Evolutionary conservation across 2,329 filamentous ascomycete genomes (phyloP).

Genomic region (Aureobasidium zeae): DNA sequence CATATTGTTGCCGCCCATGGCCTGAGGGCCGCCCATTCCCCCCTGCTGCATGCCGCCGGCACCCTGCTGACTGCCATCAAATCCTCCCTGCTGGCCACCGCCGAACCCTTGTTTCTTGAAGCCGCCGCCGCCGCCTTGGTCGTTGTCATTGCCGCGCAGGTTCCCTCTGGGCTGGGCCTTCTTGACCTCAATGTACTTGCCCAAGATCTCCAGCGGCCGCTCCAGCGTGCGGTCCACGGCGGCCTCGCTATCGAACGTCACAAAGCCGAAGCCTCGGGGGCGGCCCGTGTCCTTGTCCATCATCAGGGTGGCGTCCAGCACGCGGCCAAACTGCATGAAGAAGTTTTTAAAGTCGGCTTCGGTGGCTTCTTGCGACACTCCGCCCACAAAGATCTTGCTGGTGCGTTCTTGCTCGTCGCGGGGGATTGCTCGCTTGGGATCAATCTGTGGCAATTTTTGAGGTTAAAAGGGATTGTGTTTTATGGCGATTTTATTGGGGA

Average conservation of each 20-base stretch:
- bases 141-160: conserved; percentile 79
- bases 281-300: conserved; percentile 99
- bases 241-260: conserved; percentile 92
- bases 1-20: conserved; percentile 49
- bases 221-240: conserved; percentile 87
- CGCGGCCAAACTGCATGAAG: conserved; percentile 91
- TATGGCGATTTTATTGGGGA: no score
- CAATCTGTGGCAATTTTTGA: conserved; percentile 57
- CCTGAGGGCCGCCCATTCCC: conserved; percentile 18
- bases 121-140: conserved; percentile 38
- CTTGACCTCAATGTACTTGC: conserved; percentile 96
- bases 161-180: conserved; percentile 94
- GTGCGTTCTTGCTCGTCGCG: conserved; percentile 97
- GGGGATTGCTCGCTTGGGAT: conserved; percentile 93
- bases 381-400: conserved; percentile 96
- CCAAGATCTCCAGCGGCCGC: conserved; percentile 79
- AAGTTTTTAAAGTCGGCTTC: conserved; percentile 95
- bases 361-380: conserved; percentile 92
- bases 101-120: conserved; percentile 33
- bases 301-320: conserved; percentile 96
- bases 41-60: conserved; percentile 30
- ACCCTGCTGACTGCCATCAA: conserved; percentile 17
- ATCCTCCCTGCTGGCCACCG: conserved; percentile 31
- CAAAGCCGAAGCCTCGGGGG: conserved; percentile 91
- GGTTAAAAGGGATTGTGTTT: no score